Percentiles rank a stretch among this genome's conserved stretches.
These are phyloP conservation scores for Sutorius australiensis DNA, from an alignment of 768 basidiomycete genomes.

Conservation along the genomic window DNA sequence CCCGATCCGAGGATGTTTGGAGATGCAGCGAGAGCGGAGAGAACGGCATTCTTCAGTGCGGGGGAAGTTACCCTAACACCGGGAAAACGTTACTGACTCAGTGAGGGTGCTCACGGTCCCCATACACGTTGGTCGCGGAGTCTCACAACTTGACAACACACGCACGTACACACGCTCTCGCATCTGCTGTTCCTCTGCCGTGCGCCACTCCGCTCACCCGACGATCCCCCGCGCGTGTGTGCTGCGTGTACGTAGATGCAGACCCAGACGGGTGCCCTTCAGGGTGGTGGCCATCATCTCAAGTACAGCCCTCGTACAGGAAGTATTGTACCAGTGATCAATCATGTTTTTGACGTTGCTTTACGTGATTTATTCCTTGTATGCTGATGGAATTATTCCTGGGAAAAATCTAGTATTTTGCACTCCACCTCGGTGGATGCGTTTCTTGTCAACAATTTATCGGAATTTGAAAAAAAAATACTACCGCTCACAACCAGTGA, in stretches of 20 bases:
- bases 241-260: slow-evolving; percentile 85
- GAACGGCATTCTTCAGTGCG: slow-evolving; percentile 53
- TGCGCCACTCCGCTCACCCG: slow-evolving; percentile 29
- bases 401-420: too few relatives aligned
- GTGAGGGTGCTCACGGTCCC: slow-evolving; percentile 37
- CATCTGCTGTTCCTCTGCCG: slow-evolving; percentile 4
- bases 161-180: too few relatives aligned
- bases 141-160: neutral
- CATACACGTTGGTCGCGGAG: neutral
- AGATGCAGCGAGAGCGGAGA: slow-evolving; percentile 45
- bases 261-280: slow-evolving; percentile 76
- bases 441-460: too few relatives aligned
- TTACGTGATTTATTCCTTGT: too few relatives aligned
- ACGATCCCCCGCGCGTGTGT: slow-evolving; percentile 55
- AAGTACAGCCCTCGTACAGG: too few relatives aligned
- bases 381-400: too few relatives aligned
- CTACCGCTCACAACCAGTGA: too few relatives aligned
- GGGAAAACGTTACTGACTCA: too few relatives aligned
- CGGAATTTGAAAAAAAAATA: too few relatives aligned
- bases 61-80: slow-evolving; percentile 47
- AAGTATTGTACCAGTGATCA: too few relatives aligned
- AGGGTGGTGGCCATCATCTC: slow-evolving; percentile 35
- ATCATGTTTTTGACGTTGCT: too few relatives aligned
- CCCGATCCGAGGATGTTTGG: slow-evolving; percentile 79
- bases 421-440: too few relatives aligned